These are phyloP conservation scores for Lunularia cruciata DNA, from an alignment of 225 moss, liverwort and hornwort species.

Conservation along the genomic window DNA sequence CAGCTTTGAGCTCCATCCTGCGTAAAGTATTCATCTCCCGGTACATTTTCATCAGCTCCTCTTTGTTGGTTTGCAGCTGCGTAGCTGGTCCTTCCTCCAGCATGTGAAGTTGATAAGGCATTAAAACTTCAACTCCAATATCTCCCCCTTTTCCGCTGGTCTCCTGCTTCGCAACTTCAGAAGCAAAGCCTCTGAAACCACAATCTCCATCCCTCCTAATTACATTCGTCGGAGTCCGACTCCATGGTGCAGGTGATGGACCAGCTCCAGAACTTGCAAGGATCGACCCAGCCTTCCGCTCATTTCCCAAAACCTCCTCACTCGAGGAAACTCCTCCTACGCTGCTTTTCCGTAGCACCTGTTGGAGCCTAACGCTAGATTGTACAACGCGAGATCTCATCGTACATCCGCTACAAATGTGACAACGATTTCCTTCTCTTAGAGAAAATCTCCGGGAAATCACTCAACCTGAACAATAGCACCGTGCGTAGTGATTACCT, in stretches of 20 bases:
- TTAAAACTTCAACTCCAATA: constrained; percentile 64
- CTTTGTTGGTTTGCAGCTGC: constrained; percentile 58
- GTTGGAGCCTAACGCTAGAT: constrained; percentile 1
- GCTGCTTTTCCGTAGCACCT: not conserved
- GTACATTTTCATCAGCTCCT: constrained; percentile 80
- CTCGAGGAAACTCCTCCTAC: not conserved
- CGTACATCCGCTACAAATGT: not conserved
- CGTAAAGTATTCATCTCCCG: constrained; percentile 72
- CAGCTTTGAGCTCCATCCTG: constrained; percentile 80
- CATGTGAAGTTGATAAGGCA: constrained; percentile 54
- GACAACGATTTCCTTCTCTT: too few species aligned
- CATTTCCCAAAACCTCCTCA: not conserved
- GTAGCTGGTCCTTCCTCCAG: constrained; percentile 65
- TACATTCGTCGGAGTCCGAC: not conserved
- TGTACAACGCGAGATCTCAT: constrained; percentile 32
- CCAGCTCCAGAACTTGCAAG: not conserved
- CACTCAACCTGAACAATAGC: too few species aligned
- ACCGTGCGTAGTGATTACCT: too few species aligned
- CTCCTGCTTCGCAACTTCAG: constrained; percentile 25
- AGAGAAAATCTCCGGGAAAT: too few species aligned
- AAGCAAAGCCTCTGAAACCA: constrained; percentile 16
- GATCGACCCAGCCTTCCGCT: not conserved
- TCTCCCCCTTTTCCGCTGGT: constrained; percentile 25
- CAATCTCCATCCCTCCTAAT: not conserved
- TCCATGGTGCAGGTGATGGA: not conserved